Evolutionary conservation across 2,329 filamentous ascomycete genomes (phyloP).

Genomic region (Hirsutella minnesotensis): DNA sequence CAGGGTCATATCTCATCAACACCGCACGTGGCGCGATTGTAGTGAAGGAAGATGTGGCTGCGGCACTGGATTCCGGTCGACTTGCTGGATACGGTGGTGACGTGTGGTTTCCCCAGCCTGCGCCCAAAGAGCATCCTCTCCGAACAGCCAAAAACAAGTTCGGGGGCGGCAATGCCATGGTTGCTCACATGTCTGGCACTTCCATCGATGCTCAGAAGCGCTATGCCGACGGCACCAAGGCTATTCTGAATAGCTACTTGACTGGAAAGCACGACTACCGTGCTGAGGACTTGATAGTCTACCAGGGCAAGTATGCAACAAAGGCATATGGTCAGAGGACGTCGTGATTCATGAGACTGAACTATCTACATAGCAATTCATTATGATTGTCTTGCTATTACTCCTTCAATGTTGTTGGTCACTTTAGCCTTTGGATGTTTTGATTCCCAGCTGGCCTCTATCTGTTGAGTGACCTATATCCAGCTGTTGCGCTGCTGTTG

Average conservation of each 20-base stretch:
- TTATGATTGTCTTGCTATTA: too few relatives aligned
- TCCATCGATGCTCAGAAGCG: conserved; percentile 96
- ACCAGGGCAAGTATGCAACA: conserved; percentile 85
- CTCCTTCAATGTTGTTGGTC: too few relatives aligned
- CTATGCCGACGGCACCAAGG: conserved; percentile 79
- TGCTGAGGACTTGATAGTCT: conserved; percentile 81
- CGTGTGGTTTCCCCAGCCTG: conserved; percentile 97
- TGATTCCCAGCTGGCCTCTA: not conserved
- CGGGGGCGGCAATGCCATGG: conserved; percentile 97
- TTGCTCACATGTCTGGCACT: conserved; percentile 97
- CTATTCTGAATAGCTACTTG: conserved; percentile 86
- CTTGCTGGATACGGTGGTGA: conserved; percentile 81
- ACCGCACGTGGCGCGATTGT: conserved; percentile 97
- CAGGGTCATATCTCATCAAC: conserved; percentile 93
- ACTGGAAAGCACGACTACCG: conserved; percentile 78
- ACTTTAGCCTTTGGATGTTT: too few relatives aligned
- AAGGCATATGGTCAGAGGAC: conserved; percentile 77
- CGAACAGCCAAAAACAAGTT: conserved; percentile 89
- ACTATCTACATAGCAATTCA: too few relatives aligned
- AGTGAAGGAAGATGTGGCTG: conserved; percentile 97
- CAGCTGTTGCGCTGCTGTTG: too few relatives aligned
- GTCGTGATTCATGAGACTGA: too few relatives aligned
- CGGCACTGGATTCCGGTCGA: conserved; percentile 82
- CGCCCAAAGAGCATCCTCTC: conserved; percentile 83
- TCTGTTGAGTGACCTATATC: too few relatives aligned